Percentiles rank a stretch among this genome's conserved stretches.
Evolutionary conservation across 1,284 basidiomycete species (phyloP).

Genomic region (Somion occarium): DNA sequence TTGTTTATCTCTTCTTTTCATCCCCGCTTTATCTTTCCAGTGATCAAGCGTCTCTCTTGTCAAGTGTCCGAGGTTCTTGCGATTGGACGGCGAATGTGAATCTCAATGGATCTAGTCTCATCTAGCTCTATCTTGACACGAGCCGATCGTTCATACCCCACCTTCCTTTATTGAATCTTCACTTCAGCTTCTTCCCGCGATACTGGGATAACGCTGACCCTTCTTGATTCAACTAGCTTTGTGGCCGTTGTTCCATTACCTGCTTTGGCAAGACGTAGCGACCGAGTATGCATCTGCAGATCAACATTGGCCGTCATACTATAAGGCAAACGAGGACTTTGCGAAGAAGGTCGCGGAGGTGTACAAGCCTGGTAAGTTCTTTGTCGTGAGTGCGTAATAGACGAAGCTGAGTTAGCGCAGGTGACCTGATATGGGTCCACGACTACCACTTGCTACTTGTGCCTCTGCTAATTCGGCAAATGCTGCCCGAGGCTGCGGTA

Average conservation of each 20-base stretch:
- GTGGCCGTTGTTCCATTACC: constrained; percentile 98
- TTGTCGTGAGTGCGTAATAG: constrained; percentile 31
- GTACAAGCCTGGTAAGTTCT: constrained; percentile 72
- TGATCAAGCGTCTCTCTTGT: no score
- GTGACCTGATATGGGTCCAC: constrained; percentile 89
- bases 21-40: no score
- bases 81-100: no score
- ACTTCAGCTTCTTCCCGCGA: background rate
- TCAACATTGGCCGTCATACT: constrained; percentile 81
- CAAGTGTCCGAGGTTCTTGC: no score
- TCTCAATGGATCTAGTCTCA: no score
- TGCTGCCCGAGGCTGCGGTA: constrained; percentile 75
- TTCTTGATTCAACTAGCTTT: constrained; percentile 49
- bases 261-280: constrained; percentile 94
- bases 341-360: constrained; percentile 73
- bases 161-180: background rate
- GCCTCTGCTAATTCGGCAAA: constrained; percentile 79
- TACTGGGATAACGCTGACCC: background rate
- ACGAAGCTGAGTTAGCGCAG: constrained; percentile 25
- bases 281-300: constrained; percentile 81
- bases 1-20: no score
- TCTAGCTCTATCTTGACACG: no score
- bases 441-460: constrained; percentile 94
- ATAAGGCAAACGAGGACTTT: constrained; percentile 83
- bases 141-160: background rate